phyloP scores from a whole-genome alignment of 345 rosid species.

The Stellera chamaejasme region DNA sequence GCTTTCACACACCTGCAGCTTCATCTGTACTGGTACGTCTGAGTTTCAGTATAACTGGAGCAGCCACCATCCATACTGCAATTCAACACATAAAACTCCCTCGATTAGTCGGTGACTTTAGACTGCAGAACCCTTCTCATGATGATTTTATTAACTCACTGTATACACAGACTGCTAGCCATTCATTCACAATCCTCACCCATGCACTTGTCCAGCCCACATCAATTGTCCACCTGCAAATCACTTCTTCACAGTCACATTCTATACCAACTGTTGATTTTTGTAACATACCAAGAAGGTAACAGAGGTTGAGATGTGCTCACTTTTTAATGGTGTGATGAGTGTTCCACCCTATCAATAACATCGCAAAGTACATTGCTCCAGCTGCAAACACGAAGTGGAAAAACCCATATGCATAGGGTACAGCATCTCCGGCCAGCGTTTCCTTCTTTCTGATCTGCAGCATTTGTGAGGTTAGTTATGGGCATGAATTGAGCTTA shows the following conservation, averaged over 20 bases:
- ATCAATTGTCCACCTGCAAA: conserved; percentile 88
- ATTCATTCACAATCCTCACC: conserved; percentile 87
- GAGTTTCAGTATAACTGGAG: conserved; percentile 54
- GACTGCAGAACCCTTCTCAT: background rate
- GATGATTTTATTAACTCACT: conserved; percentile 33
- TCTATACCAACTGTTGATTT: background rate
- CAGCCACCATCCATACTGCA: conserved; percentile 92
- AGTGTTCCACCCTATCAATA: conserved; percentile 88
- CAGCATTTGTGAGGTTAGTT: conserved; percentile 16
- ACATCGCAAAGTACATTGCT: conserved; percentile 95
- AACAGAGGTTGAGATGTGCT: conserved; percentile 1
- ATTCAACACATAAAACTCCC: background rate
- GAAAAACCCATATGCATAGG: conserved; percentile 95
- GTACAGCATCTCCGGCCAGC: conserved; percentile 52
- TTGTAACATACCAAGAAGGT: background rate
- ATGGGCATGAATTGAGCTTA: background rate
- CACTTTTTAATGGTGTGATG: conserved; percentile 81
- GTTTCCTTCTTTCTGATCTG: conserved; percentile 50
- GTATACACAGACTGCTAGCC: conserved; percentile 91
- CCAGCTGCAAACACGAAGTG: conserved; percentile 97
- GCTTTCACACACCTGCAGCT: conserved; percentile 14
- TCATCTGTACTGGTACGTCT: conserved; percentile 34
- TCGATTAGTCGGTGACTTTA: background rate
- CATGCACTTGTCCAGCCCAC: conserved; percentile 99
- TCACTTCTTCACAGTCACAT: background rate